Conservation (phyloP, 805 yeast species). For the Candida endomychidarum region DNA sequence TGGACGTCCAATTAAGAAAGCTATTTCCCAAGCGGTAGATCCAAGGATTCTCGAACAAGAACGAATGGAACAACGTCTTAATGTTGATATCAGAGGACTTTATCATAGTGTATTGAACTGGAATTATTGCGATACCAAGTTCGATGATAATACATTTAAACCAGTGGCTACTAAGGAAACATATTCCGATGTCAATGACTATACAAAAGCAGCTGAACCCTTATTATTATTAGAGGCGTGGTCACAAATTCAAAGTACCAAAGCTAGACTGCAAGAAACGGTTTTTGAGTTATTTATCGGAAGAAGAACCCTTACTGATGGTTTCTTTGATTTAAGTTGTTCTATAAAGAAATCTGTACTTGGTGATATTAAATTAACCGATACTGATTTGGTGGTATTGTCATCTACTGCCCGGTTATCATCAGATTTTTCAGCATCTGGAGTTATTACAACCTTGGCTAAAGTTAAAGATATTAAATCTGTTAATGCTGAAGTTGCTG, state of each 20-base stretch:
- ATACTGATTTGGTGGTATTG: constrained; percentile 68
- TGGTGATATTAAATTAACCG: constrained; percentile 57
- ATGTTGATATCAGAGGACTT: constrained; percentile 74
- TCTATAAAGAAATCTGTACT: constrained; percentile 57
- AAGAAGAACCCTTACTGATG: constrained; percentile 77
- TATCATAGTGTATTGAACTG: constrained; percentile 70
- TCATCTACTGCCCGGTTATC: constrained; percentile 12
- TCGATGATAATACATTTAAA: constrained; percentile 39
- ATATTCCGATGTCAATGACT: constrained; percentile 62
- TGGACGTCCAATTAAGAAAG: constrained; percentile 36
- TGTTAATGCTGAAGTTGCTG: constrained; percentile 64
- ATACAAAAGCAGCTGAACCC: constrained; percentile 72
- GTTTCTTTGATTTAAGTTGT: constrained; percentile 83
- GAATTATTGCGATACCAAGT: constrained; percentile 71
- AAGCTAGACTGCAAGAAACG: constrained; percentile 54
- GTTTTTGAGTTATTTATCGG: constrained; percentile 75
- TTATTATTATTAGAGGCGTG: constrained; percentile 85
- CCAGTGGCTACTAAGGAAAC: constrained; percentile 36
- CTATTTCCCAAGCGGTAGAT: constrained; percentile 30
- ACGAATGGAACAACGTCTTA: constrained; percentile 73
- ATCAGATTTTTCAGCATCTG: constrained; percentile 28
- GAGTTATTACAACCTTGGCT: constrained; percentile 66
- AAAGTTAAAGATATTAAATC: constrained; percentile 73
- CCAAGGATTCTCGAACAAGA: constrained; percentile 58
- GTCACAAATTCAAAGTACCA: constrained; percentile 81